Conservation (phyloP, 2,329 filamentous ascomycete species). For the Fusarium luffae region DNA sequence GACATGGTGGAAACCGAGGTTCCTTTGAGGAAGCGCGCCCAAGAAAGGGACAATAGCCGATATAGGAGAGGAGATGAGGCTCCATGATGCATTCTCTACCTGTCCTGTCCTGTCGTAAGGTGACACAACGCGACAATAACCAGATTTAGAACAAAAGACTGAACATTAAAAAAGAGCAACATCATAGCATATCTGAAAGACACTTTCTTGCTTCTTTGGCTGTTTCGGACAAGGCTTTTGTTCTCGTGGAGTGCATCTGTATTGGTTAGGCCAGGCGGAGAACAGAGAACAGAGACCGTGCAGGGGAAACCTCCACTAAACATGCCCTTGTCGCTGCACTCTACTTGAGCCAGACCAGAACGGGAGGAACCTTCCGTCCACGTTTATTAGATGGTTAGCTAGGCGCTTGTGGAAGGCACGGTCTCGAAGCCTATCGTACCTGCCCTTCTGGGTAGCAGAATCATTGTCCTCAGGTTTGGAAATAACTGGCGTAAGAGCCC, state of each 20-base stretch:
- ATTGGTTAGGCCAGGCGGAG: neutral
- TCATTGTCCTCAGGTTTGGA: neutral
- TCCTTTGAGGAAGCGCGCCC: constrained; percentile 11
- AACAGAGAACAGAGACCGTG: constrained; percentile 1
- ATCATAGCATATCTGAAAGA: neutral
- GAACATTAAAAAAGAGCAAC: neutral
- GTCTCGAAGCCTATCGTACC: constrained; percentile 1
- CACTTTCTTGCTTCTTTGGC: constrained; percentile 15
- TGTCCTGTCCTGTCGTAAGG: neutral
- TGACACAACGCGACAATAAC: constrained; percentile 4
- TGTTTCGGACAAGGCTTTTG: constrained; percentile 31
- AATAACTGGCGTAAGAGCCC: neutral
- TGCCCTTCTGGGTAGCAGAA: neutral
- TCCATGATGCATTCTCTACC: neutral
- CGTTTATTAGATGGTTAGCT: neutral
- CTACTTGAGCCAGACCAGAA: constrained; percentile 13
- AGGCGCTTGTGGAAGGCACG: constrained; percentile 15
- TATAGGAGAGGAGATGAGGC: constrained; percentile 1
- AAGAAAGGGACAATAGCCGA: constrained; percentile 12
- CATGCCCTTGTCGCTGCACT: constrained; percentile 9
- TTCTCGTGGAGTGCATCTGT: neutral
- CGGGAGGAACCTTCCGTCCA: constrained; percentile 23
- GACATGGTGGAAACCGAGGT: constrained; percentile 8
- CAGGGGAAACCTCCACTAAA: constrained; percentile 8
- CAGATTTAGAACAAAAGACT: constrained; percentile 1